Base-by-base conservation (phyloP, 768 basidiomycete species). In the Tremella yokohamensis region DNA sequence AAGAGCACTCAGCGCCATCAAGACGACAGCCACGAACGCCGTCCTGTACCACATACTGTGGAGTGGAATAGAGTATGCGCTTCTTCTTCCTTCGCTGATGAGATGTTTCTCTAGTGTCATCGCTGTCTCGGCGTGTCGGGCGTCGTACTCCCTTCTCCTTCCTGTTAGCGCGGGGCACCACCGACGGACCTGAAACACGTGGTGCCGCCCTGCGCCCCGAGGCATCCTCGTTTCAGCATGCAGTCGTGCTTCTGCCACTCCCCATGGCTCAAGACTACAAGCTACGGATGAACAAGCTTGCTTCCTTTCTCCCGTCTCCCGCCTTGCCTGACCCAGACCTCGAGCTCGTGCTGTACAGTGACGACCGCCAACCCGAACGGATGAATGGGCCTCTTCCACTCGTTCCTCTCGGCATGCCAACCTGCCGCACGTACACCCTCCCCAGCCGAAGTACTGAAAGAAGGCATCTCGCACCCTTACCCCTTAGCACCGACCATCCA, bases 381-480 rank as follows among this genome's bases (percentile, higher is more conserved):
- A 29, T n/a, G 45, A 16, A 45, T 45, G 42, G 42, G 42, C n/a
- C n/a, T 45, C 42, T 45, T 45, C 15, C 42, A 45, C 22, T 26
- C 42, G 40, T 13, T 15, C n/a, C 42, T 16, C 13, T 48, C 18
- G 45, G 15, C 18, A 48, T 40, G 47, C 15, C 13, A 16, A 13
- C 22, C n/a, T 11, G 24, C 42, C 19, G 2, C 56, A 40, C 50
- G 24, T n/a, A 19, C 7, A 58, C 25, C 49, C 49, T 8, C 25
- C 8, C 22, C 40, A 13, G 13, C 39, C 29, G 29, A 34, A 11
- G n/a, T n/a, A n/a, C 29, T 34, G 29, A 34, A 34, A 38, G 34
- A 16, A n/a, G 40, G 19, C 8, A 60, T 60, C 40, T 60, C 59
- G 3, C 59, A 60, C 24, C 59, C 59, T 8, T 60, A 60, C 40